These are phyloP conservation scores for Halophytophthora polymorphica DNA, from an alignment of 352 stramenopile genomes.

Conservation along the genomic window DNA sequence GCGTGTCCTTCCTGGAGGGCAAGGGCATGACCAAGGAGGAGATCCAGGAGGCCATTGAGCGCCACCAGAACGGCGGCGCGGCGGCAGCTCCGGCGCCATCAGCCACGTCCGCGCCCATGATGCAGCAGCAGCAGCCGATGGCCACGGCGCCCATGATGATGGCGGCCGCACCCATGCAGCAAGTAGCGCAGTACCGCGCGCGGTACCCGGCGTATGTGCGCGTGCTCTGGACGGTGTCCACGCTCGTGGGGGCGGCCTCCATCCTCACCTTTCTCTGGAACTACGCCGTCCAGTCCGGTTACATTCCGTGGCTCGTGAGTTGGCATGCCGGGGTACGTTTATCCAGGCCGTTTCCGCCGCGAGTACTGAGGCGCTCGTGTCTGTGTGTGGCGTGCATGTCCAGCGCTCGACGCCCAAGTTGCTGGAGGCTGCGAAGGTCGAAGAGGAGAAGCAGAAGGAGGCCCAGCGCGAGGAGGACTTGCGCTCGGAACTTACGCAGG, in stretches of 20 bases:
- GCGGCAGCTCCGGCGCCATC: neutral
- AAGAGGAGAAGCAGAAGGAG: conserved; percentile 54
- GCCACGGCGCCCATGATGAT: conserved; percentile 34
- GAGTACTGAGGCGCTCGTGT: conserved; percentile 1
- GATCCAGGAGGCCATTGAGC: conserved; percentile 77
- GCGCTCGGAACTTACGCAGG: conserved; percentile 35
- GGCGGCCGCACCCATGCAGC: conserved; percentile 39
- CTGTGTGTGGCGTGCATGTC: neutral
- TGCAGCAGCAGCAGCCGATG: conserved; percentile 6
- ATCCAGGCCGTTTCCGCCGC: conserved; percentile 1
- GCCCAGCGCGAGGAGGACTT: conserved; percentile 50
- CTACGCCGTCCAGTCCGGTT: conserved; percentile 64
- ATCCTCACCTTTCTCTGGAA: conserved; percentile 76
- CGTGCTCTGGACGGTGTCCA: conserved; percentile 69
- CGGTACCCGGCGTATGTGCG: conserved; percentile 57
- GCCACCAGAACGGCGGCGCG: conserved; percentile 36
- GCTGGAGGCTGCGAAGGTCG: conserved; percentile 39
- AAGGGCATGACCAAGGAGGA: conserved; percentile 82
- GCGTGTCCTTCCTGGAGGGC: conserved; percentile 73
- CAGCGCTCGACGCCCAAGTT: conserved; percentile 35
- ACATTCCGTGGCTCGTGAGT: conserved; percentile 64
- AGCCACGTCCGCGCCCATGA: neutral
- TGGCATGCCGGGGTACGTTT: neutral
- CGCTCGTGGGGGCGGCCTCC: conserved; percentile 63
- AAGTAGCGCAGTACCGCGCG: conserved; percentile 35